Evolutionary conservation across 768 basidiomycete species (phyloP).

Genomic region (Mycena crocata): DNA sequence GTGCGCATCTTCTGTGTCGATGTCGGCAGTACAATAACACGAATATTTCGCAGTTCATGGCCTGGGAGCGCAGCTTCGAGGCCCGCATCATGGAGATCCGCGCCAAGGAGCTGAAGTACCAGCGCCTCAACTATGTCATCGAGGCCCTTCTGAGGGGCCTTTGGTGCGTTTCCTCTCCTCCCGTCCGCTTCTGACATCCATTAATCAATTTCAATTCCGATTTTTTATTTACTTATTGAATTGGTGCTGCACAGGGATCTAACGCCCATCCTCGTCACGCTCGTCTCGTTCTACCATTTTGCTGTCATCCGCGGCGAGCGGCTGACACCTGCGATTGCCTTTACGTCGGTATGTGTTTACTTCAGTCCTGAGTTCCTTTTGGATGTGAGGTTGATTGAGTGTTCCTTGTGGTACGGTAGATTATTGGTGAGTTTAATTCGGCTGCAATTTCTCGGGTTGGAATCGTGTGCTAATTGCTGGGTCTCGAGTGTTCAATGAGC

Average conservation of each 20-base stretch:
- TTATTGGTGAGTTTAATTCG: slow-evolving; percentile 39
- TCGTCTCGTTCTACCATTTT: slow-evolving; percentile 77
- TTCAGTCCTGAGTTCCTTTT: slow-evolving; percentile 22
- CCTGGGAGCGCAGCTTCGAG: slow-evolving; percentile 78
- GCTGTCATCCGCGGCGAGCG: slow-evolving; percentile 74
- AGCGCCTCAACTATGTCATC: slow-evolving; percentile 72
- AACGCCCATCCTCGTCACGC: slow-evolving; percentile 66
- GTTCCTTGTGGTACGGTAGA: not conserved
- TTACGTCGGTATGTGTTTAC: slow-evolving; percentile 67
- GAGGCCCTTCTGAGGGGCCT: slow-evolving; percentile 49
- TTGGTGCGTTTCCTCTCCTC: slow-evolving; percentile 44
- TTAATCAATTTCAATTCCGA: too few relatives aligned
- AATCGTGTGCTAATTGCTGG: too few relatives aligned
- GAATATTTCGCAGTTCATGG: too few relatives aligned
- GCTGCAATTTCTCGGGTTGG: too few relatives aligned
- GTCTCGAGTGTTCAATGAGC: slow-evolving; percentile 90
- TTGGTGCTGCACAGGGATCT: slow-evolving; percentile 46
- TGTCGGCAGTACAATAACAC: too few relatives aligned
- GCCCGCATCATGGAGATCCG: slow-evolving; percentile 66
- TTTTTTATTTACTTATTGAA: too few relatives aligned
- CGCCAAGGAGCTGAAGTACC: slow-evolving; percentile 71
- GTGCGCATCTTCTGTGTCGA: slow-evolving; percentile 40
- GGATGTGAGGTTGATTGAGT: too few relatives aligned
- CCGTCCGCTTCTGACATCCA: not conserved
- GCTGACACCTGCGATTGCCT: slow-evolving; percentile 87